Percentiles rank a stretch among this genome's conserved stretches.
These are phyloP conservation scores for Populus pruinosa DNA, from an alignment of 345 rosid species.

Conservation along the genomic window DNA sequence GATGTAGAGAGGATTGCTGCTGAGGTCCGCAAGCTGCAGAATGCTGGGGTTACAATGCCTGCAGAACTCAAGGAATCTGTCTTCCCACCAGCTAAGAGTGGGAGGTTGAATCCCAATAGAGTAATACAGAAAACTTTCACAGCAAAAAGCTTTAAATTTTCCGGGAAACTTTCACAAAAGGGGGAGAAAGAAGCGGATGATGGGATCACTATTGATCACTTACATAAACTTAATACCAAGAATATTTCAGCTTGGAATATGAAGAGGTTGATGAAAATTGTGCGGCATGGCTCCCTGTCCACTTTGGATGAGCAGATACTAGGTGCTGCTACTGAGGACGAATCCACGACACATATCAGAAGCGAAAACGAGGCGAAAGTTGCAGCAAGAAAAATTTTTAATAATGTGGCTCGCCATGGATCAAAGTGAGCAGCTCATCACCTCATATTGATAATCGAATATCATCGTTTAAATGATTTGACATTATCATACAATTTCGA, in stretches of 20 bases:
- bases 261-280: constrained; percentile 91
- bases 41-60: constrained; percentile 58
- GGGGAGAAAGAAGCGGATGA: constrained; percentile 21
- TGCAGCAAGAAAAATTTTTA: constrained; percentile 84
- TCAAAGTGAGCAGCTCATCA: constrained; percentile 39
- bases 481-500: neutral
- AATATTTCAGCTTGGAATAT: constrained; percentile 96
- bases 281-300: constrained; percentile 59
- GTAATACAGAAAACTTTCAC: constrained; percentile 27
- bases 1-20: constrained; percentile 46
- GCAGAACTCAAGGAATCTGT: constrained; percentile 53
- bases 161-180: constrained; percentile 30
- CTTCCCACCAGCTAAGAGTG: constrained; percentile 39
- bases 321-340: constrained; percentile 47
- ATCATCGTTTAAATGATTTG: neutral
- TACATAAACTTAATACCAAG: constrained; percentile 67
- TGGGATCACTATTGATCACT: constrained; percentile 54
- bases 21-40: constrained; percentile 51
- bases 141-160: constrained; percentile 43
- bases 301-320: constrained; percentile 77
- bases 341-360: constrained; percentile 49
- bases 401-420: constrained; percentile 58
- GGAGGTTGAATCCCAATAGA: constrained; percentile 15
- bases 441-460: neutral
- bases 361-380: constrained; percentile 82